A percentile compares a stretch with the other conserved stretches of the same genome.
Conservation (phyloP, 2,329 filamentous ascomycete genomes). For the Pseudocercospora macadamiae region DNA sequence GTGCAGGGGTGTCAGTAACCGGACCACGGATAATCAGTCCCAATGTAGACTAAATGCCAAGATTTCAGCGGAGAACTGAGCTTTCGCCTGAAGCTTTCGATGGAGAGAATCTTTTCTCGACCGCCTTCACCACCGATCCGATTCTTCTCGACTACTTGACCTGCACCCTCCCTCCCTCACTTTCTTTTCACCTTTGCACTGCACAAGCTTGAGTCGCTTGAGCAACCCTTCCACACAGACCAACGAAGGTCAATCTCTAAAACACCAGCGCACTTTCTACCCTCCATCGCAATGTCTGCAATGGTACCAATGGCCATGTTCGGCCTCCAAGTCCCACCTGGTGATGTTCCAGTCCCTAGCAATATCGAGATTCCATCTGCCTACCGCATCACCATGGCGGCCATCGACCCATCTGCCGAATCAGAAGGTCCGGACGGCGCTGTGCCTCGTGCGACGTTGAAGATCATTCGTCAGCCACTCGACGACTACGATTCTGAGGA, state of each 20-base stretch:
- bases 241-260: conserved; percentile 21
- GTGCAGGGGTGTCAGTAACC: background rate
- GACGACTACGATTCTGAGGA: conserved; percentile 66
- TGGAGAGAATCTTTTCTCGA: background rate
- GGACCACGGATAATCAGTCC: background rate
- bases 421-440: conserved; percentile 46
- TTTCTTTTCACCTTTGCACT: background rate
- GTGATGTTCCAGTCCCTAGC: conserved; percentile 79
- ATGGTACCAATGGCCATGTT: conserved; percentile 72
- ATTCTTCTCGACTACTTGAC: background rate
- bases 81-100: conserved; percentile 1
- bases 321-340: conserved; percentile 86
- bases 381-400: conserved; percentile 98
- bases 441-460: conserved; percentile 80
- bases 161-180: background rate
- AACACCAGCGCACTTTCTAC: conserved; percentile 3
- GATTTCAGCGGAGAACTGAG: background rate
- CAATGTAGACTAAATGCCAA: background rate
- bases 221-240: conserved; percentile 5
- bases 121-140: background rate
- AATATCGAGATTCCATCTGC: conserved; percentile 78
- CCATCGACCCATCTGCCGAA: conserved; percentile 84
- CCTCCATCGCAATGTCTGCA: conserved; percentile 28
- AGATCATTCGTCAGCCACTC: conserved; percentile 76
- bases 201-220: background rate